Evolutionary conservation across 495 filamentous ascomycete genomes (phyloP), one percentile per base, ranked within the genome.

Genomic region (Aspergillus taichungensis): DNA sequence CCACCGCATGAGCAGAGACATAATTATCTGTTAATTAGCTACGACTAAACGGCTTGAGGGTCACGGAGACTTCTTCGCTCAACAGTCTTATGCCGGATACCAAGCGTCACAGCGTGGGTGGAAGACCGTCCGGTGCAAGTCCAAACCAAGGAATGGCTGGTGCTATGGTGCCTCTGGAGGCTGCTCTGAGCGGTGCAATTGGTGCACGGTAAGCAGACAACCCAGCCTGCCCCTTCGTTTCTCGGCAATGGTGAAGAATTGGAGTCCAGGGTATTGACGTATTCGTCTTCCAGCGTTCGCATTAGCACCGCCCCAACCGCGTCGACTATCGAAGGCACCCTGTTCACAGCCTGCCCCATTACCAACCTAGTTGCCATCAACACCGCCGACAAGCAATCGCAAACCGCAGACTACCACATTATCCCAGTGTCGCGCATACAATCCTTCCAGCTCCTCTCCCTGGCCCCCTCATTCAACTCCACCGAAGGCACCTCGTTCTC

Each of bases 321-420:
- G 30, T 64, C 65, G 42, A 78, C 66, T 29, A 61, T 78, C 42
- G 80, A 84, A 60, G 83, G 83, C 45, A 78, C 68, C 11, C 69
- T 87, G 39, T 84, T 78, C 59, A 80, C 83, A n/a, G 76, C 76
- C 42, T 79, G 76, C 56, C 77, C 80, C 30, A 69, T 79, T 56
- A 82, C 79, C 42, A 81, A 81, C 61, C 72, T 83, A 13, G 66
- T 87, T 45, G 75, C 78, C 8, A 69, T 86, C 51, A 75, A 82
- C 63, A 76, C 71, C 40, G 49, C 64, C 42, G 62, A 74, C 32
- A 66, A 71, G 40, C 57, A 66, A 44, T 47, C 59, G 7, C 66
- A 69, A 50, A 62, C 64, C n/a, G 73, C 74, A 34, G 77, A 83
- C 53, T 82, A 81, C 57, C 79, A 76, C 37, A 71, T 84, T 45